Base-by-base conservation (phyloP, 2,329 filamentous ascomycete genomes). In the Penicillium sp. region DNA sequence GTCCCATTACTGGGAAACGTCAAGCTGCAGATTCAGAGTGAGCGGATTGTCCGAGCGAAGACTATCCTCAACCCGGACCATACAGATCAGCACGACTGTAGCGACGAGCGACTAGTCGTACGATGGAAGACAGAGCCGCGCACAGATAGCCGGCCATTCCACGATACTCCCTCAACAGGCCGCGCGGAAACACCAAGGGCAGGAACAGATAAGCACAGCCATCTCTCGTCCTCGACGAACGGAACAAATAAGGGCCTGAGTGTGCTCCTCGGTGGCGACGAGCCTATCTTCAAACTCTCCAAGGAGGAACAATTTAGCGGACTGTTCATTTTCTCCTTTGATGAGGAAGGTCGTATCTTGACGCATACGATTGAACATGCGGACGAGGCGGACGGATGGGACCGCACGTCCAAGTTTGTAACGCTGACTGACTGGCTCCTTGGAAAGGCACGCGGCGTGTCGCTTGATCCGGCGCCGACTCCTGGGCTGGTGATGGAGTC, bases 291-390 rank as follows among this genome's bases (percentile, higher is more conserved):
- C 60, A 70, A 71, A 27, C 57, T 74, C 5, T 80, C 81, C 48
- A 79, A 81, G 43, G 81, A 81, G 53, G 86, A 88, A 63, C 87
- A 91, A 64, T 97, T 97, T 61, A 88, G 84, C 1, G 93, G 93
- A 0, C 72, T 97, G 9, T 98, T 97, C 71, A 86, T 95, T 51
- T 98, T 98, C 68, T 89, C 95, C 57, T 98, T 98, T 67, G 93
- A 97, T 65, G 78, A 83, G 41, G 81, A 95, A 61, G 93, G 93
- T 1, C 80, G 89, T 55, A 83, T 98, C 31, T 72, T 87, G 42
- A 89, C 83, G 59, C 93, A 97, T 69, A 95, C 89, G 0, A 97
- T 98, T 63, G 93, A 98, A 72, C 88, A 95, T 72, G 87, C 88
- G 1, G 87, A 96, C 62, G 86, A 93, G 62, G 84, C 86, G 13